These are phyloP conservation scores for Marsdenia floribunda DNA, from an alignment of 257 asterid species.

Conservation along the genomic window DNA sequence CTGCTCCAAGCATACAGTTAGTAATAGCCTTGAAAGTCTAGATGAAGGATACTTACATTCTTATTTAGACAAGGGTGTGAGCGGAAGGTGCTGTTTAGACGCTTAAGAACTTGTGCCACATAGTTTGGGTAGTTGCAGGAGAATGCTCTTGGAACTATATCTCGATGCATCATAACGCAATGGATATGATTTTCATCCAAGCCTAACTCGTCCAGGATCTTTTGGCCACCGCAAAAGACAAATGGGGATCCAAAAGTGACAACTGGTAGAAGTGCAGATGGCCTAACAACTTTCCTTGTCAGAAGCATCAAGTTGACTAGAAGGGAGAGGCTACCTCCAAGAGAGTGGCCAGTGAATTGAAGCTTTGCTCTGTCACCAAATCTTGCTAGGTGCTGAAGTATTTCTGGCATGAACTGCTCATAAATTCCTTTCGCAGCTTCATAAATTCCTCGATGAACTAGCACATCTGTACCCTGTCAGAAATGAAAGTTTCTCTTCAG, in stretches of 20 bases:
- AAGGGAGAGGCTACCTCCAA: slow-evolving; percentile 93
- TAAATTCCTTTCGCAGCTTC: slow-evolving; percentile 95
- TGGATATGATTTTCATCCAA: slow-evolving; percentile 65
- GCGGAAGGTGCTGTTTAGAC: slow-evolving; percentile 53
- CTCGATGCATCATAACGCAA: slow-evolving; percentile 85
- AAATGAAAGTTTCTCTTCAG: background rate
- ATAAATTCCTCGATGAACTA: slow-evolving; percentile 86
- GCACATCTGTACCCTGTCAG: slow-evolving; percentile 57
- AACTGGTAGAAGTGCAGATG: slow-evolving; percentile 63
- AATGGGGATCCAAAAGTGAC: slow-evolving; percentile 89
- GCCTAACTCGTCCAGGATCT: slow-evolving; percentile 53
- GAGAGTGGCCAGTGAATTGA: slow-evolving; percentile 87
- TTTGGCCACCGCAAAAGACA: slow-evolving; percentile 76
- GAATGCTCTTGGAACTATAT: slow-evolving; percentile 88
- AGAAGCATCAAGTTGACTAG: slow-evolving; percentile 75
- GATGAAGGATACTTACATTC: slow-evolving; percentile 39
- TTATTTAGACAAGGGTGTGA: slow-evolving; percentile 79
- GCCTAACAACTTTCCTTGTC: slow-evolving; percentile 41
- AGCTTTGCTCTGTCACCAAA: slow-evolving; percentile 66
- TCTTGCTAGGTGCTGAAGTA: slow-evolving; percentile 47
- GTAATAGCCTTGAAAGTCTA: background rate
- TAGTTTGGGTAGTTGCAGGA: slow-evolving; percentile 78
- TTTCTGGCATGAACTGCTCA: slow-evolving; percentile 76
- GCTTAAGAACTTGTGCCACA: slow-evolving; percentile 67
- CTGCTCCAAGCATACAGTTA: background rate